Percentiles rank a stretch among this genome's conserved stretches.
Evolutionary conservation across 1,284 basidiomycete genomes (phyloP).

Genomic region (Ceratobasidium theobromae): DNA sequence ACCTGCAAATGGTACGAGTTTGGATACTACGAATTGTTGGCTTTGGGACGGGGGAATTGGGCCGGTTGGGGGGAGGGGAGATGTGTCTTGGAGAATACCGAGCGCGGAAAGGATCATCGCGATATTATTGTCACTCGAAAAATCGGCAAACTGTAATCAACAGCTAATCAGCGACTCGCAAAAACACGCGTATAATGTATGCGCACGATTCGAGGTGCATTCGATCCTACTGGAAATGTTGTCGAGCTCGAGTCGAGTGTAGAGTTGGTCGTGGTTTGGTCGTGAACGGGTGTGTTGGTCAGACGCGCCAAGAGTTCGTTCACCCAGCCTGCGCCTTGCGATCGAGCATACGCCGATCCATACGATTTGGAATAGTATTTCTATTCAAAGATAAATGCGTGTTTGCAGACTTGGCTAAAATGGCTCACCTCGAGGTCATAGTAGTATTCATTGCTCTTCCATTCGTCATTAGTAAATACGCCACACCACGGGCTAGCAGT

Average conservation of each 20-base stretch:
- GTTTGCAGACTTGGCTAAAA: not conserved
- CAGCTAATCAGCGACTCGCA: not conserved
- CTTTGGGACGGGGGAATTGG: conserved; percentile 1
- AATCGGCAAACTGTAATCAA: conserved; percentile 40
- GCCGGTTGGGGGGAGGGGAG: not conserved
- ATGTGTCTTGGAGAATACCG: conserved; percentile 31
- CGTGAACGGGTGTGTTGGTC: conserved; percentile 41
- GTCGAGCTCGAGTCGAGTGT: conserved; percentile 44
- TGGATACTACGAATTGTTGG: conserved; percentile 27
- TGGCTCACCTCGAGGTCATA: conserved; percentile 68
- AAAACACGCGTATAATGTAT: not conserved
- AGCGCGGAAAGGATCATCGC: conserved; percentile 43
- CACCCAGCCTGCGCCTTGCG: conserved; percentile 44
- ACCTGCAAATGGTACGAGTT: conserved; percentile 38
- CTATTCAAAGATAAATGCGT: conserved; percentile 12
- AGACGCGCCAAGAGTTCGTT: conserved; percentile 49
- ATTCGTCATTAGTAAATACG: conserved; percentile 62
- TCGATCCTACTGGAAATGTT: conserved; percentile 44
- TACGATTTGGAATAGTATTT: conserved; percentile 33
- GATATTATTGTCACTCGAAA: conserved; percentile 48
- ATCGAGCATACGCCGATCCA: conserved; percentile 10
- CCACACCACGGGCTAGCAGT: conserved; percentile 67
- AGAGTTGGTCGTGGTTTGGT: conserved; percentile 45
- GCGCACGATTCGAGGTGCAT: conserved; percentile 24
- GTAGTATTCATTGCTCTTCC: conserved; percentile 65